These are phyloP conservation scores for Chrysopogon serrulatus DNA, from an alignment of 176 grass and related monocot genomes.

Conservation along the genomic window DNA sequence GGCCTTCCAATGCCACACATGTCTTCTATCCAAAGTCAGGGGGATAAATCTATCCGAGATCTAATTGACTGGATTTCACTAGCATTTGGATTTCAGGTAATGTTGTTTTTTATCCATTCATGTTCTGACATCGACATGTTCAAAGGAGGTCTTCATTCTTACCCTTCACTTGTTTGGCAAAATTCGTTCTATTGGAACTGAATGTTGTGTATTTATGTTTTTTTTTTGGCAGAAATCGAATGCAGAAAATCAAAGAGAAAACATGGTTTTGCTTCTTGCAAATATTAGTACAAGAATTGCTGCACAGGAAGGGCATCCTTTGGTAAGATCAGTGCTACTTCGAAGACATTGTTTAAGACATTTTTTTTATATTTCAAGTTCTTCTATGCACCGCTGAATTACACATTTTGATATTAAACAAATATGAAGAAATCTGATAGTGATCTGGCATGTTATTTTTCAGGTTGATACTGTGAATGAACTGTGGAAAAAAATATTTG, in stretches of 20 bases:
- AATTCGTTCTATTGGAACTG: not conserved
- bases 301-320: conserved; percentile 7
- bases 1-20: conserved; percentile 48
- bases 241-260: conserved; percentile 77
- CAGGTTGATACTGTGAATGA: conserved; percentile 38
- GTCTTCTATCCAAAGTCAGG: conserved; percentile 3
- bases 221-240: conserved; percentile 55
- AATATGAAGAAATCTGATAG: not conserved
- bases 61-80: conserved; percentile 74
- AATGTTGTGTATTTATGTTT: not conserved
- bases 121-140: not conserved
- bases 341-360: not conserved
- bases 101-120: not conserved
- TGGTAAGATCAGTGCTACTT: conserved; percentile 42
- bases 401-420: conserved; percentile 7
- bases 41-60: conserved; percentile 42
- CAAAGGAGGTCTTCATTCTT: not conserved
- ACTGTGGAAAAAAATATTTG: conserved; percentile 48
- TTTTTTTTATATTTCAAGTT: conserved; percentile 4
- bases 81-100: conserved; percentile 74
- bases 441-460: conserved; percentile 10
- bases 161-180: conserved; percentile 1
- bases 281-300: conserved; percentile 50
- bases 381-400: not conserved
- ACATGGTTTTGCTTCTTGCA: conserved; percentile 69